A percentile compares a stretch with the other conserved stretches of the same genome.
These are phyloP conservation scores for Aureobasidium melanogenum DNA, from an alignment of 2,329 filamentous ascomycete genomes.

Conservation along the genomic window DNA sequence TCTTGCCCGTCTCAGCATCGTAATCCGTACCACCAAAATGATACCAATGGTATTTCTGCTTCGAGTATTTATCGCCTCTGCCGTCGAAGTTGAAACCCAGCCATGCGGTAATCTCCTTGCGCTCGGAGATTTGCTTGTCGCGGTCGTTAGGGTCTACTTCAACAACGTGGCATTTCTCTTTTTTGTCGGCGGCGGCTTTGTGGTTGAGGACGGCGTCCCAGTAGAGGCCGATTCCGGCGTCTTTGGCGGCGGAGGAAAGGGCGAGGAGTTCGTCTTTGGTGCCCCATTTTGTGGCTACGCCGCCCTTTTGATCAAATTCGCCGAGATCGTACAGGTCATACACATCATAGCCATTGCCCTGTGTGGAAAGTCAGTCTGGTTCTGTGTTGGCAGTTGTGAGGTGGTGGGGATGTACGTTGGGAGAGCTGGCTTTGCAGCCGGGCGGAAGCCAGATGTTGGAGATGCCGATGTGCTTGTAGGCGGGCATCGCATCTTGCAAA, in stretches of 20 bases:
- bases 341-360: slow-evolving; percentile 50
- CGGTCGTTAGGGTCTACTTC: slow-evolving; percentile 51
- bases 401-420: slow-evolving; percentile 12
- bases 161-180: slow-evolving; percentile 51
- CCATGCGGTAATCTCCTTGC: slow-evolving; percentile 56
- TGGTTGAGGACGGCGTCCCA: slow-evolving; percentile 67
- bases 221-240: slow-evolving; percentile 48
- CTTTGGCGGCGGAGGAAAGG: slow-evolving; percentile 43
- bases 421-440: slow-evolving; percentile 54
- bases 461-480: slow-evolving; percentile 51
- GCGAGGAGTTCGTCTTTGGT: slow-evolving; percentile 50
- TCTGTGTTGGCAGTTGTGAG: background rate
- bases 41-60: slow-evolving; percentile 54
- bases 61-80: slow-evolving; percentile 49
- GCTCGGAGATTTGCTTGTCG: slow-evolving; percentile 42
- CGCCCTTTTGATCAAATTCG: slow-evolving; percentile 62
- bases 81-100: slow-evolving; percentile 56
- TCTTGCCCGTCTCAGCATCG: slow-evolving; percentile 45
- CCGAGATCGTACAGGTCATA: slow-evolving; percentile 52
- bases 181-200: slow-evolving; percentile 57
- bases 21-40: slow-evolving; percentile 60
- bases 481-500: slow-evolving; percentile 43
- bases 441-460: slow-evolving; percentile 60
- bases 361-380: background rate
- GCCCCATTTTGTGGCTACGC: slow-evolving; percentile 58